Evolutionary conservation across 2,329 filamentous ascomycete species (phyloP).

Genomic region (Helicocarpus griseus): DNA sequence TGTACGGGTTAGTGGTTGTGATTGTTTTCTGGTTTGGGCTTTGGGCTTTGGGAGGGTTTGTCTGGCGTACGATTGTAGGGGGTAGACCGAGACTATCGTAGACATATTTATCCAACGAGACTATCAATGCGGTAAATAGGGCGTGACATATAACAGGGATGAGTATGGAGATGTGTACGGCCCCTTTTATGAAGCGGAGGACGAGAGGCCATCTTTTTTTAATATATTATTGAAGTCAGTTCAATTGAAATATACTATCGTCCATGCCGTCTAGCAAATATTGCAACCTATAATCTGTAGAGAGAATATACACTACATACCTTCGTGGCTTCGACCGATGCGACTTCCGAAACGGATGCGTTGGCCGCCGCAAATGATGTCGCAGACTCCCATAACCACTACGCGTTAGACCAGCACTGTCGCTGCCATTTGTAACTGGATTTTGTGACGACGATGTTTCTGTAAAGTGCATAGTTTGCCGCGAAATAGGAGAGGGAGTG

Average conservation of each 20-base stretch:
- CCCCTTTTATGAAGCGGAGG: slow-evolving; percentile 54
- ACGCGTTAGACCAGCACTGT: background rate
- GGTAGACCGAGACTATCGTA: slow-evolving; percentile 46
- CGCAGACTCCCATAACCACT: background rate
- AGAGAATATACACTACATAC: slow-evolving; percentile 7
- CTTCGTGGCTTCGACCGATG: slow-evolving; percentile 17
- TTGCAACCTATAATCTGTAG: no score
- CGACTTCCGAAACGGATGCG: slow-evolving; percentile 14
- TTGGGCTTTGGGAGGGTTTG: background rate
- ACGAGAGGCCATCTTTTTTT: slow-evolving; percentile 49
- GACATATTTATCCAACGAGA: slow-evolving; percentile 47
- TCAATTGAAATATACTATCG: background rate
- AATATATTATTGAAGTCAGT: background rate
- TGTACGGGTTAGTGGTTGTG: background rate
- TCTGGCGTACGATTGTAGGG: slow-evolving; percentile 41
- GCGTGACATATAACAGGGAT: slow-evolving; percentile 49
- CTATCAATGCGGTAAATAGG: slow-evolving; percentile 48
- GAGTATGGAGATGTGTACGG: slow-evolving; percentile 50
- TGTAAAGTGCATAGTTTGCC: background rate
- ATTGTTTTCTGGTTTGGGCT: background rate
- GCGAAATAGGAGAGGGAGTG: background rate
- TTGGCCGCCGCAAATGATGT: slow-evolving; percentile 11
- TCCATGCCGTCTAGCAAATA: background rate
- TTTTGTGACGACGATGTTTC: background rate
- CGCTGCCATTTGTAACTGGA: background rate